A percentile compares a stretch with the other conserved stretches of the same genome.
These are phyloP conservation scores for Apostasia shenzhenica DNA, from an alignment of 106 monocot species.

Conservation along the genomic window DNA sequence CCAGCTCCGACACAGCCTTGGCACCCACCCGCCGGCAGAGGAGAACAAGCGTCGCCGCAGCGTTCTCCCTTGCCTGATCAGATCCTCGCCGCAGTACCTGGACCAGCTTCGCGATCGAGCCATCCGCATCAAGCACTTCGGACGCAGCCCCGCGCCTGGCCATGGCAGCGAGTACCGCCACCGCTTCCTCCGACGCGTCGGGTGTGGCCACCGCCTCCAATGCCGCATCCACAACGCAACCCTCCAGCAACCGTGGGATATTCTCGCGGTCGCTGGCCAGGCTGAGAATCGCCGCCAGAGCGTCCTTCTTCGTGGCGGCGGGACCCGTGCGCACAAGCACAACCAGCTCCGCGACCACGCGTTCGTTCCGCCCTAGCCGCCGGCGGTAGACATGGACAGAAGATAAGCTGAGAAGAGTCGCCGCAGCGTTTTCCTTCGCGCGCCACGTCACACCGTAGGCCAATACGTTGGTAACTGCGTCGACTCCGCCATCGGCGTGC, in stretches of 20 bases:
- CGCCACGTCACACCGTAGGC: constrained; percentile 45
- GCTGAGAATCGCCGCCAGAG: constrained; percentile 40
- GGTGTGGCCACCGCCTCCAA: constrained; percentile 18
- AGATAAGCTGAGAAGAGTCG: constrained; percentile 44
- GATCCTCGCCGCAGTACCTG: constrained; percentile 42
- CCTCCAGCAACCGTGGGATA: constrained; percentile 33
- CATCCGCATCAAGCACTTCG: constrained; percentile 24
- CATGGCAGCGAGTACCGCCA: constrained; percentile 53
- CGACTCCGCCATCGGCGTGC: constrained; percentile 47
- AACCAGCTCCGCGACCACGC: constrained; percentile 31
- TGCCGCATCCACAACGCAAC: constrained; percentile 33
- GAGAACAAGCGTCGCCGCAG: constrained; percentile 39
- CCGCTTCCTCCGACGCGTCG: constrained; percentile 46
- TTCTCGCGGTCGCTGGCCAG: constrained; percentile 73
- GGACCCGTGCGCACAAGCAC: constrained; percentile 40
- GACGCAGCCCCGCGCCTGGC: constrained; percentile 64
- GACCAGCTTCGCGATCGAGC: constrained; percentile 31
- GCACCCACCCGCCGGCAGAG: constrained; percentile 29
- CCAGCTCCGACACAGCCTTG: constrained; percentile 25
- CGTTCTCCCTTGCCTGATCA: constrained; percentile 55
- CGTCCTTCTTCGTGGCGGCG: constrained; percentile 40
- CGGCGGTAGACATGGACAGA: constrained; percentile 48
- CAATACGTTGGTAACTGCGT: constrained; percentile 39
- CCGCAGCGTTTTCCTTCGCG: constrained; percentile 70
- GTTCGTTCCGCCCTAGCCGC: constrained; percentile 29